Evolutionary conservation across 106 monocot genomes (phyloP), one percentile per base, ranked within the genome.

Genomic region (Chionographis japonica): DNA sequence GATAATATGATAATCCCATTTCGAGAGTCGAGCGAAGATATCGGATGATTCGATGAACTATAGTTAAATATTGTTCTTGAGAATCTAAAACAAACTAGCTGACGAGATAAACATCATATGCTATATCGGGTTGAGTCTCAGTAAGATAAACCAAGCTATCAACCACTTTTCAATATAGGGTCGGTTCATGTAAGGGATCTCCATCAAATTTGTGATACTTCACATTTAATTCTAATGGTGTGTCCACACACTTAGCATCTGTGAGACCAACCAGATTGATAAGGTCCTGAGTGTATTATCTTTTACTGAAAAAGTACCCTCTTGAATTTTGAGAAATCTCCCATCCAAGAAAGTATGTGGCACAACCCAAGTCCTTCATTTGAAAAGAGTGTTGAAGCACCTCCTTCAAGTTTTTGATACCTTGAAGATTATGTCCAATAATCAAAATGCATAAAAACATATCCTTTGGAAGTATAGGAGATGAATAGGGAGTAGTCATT

Each of bases 331-430:
- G 57, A 19, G 6, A 6, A 4, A 70, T 40, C 20, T 70, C 69
- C 2, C 59, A n/a, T 8, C 69, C 58, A 11, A 70, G 54, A 17
- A 70, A 60, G 27, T 70, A 70, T 14, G 2, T 19, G 4, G 27
- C 2, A 0, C 5, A 11, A 2, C 70, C 70, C 2, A 70, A 15
- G 20, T 70, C 68, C 18, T 70, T 58, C 42, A 70, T 16, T 14
- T 59, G 17, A 59, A 58, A 70, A 13, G 16, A 18, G 2, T 27
- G 2, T 2, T 38, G 27, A 35, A 70, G 35, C 6, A 49, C 18
- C 6, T 2, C 12, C 35, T 70, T 70, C 8, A 60, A 13, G 3
- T 38, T 39, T 16, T 19, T 2, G 16, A 60, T 58, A 13, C 4
- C 9, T 9, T 2, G 9, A 70, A 18, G 6, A 19, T 27, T 1